Conservation (phyloP, 495 filamentous ascomycete genomes). For the Xylaria telfairii region DNA sequence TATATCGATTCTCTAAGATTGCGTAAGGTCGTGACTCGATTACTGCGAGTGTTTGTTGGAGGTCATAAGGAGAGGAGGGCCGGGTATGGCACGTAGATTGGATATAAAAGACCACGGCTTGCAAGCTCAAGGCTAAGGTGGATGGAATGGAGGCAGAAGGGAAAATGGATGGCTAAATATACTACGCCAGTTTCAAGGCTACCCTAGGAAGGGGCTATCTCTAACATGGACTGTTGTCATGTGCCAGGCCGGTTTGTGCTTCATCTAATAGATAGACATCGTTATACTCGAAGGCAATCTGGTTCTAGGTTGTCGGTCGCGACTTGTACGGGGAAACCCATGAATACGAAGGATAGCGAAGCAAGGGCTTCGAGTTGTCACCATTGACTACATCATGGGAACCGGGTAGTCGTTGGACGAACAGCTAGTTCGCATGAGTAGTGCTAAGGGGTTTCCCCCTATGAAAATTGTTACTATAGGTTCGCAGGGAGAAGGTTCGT, state of each 20-base stretch:
- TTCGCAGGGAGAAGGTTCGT: not conserved
- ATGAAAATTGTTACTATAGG: not conserved
- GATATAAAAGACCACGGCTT: not conserved
- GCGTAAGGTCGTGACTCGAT: not conserved
- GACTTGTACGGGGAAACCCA: not conserved
- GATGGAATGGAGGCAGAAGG: not conserved
- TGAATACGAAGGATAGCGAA: not conserved
- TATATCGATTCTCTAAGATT: no score
- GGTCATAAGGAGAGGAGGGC: not conserved
- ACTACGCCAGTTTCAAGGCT: constrained; percentile 23
- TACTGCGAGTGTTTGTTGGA: not conserved
- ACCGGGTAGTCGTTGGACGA: not conserved
- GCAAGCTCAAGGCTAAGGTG: constrained; percentile 20
- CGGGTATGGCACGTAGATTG: not conserved
- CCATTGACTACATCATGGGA: not conserved
- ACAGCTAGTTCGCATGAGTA: not conserved
- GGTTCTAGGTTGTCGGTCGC: not conserved
- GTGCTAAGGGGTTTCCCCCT: not conserved
- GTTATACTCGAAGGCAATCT: not conserved
- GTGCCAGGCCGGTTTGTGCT: not conserved
- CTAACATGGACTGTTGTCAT: not conserved
- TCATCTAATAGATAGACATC: no score
- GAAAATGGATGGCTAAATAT: constrained; percentile 10
- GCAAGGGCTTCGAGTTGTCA: not conserved
- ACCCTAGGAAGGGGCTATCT: not conserved